A percentile compares a stretch with the other conserved stretches of the same genome.
Conservation (phyloP, 441 rosid genomes). For the Hypseocharis bilobata region DNA sequence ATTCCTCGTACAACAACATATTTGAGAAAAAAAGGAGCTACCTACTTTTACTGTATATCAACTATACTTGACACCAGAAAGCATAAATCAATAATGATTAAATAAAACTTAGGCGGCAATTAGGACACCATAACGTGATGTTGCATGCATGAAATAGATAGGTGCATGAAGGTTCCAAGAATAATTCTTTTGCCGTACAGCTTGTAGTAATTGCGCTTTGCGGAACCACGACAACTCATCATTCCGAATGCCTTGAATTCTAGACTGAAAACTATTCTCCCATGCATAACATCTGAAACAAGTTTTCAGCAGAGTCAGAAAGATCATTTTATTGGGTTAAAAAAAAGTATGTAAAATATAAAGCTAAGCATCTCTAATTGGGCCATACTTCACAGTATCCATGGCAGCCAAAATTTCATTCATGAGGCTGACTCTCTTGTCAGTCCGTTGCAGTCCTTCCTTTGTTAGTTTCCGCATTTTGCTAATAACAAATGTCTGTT, state of each 20-base stretch:
- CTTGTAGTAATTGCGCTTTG: slow-evolving; percentile 68
- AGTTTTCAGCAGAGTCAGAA: slow-evolving; percentile 23
- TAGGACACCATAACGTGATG: neutral
- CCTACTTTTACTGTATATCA: slow-evolving; percentile 1
- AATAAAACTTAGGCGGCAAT: neutral
- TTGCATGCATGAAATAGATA: slow-evolving; percentile 12
- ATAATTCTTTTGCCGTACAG: slow-evolving; percentile 46
- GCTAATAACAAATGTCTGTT: slow-evolving; percentile 82
- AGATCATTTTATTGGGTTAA: slow-evolving; percentile 2
- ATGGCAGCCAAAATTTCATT: slow-evolving; percentile 97
- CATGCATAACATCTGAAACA: slow-evolving; percentile 89
- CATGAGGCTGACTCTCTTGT: slow-evolving; percentile 95
- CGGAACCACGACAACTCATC: slow-evolving; percentile 97
- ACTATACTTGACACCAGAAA: neutral
- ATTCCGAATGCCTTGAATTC: slow-evolving; percentile 67
- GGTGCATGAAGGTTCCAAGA: slow-evolving; percentile 4
- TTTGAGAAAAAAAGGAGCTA: neutral
- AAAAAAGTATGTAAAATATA: slow-evolving; percentile 1
- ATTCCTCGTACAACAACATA: neutral
- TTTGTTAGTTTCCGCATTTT: slow-evolving; percentile 78
- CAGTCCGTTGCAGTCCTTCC: slow-evolving; percentile 96
- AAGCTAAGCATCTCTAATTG: slow-evolving; percentile 9
- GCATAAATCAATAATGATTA: neutral
- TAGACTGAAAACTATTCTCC: slow-evolving; percentile 89
- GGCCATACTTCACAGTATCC: slow-evolving; percentile 93